phyloP scores from a whole-genome alignment of 2,329 filamentous ascomycete genomes.

The Arthroderma uncinatum region DNA sequence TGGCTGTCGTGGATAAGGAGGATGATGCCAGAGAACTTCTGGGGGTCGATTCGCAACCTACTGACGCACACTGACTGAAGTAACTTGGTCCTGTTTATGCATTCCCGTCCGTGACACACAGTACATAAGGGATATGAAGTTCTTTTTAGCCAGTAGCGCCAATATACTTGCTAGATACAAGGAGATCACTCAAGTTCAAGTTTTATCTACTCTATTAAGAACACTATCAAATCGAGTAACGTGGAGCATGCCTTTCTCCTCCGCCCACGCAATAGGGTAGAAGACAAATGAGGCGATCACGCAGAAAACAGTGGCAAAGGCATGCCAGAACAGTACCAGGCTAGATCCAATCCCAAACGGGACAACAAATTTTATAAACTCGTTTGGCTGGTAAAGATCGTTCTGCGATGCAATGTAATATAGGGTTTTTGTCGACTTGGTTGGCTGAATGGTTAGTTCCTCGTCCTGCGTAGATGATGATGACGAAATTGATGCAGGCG shows the following conservation, averaged over 20 bases:
- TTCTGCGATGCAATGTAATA: constrained; percentile 70
- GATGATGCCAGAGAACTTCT: constrained; percentile 29
- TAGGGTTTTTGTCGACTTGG: constrained; percentile 22
- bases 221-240: not conserved
- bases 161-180: constrained; percentile 19
- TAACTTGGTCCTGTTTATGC: no score
- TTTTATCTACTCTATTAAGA: not conserved
- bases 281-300: constrained; percentile 45
- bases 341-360: constrained; percentile 48
- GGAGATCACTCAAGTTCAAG: no score
- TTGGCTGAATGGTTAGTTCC: not conserved
- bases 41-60: not conserved
- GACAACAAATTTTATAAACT: constrained; percentile 61
- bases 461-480: not conserved
- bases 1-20: constrained; percentile 56
- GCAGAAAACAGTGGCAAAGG: constrained; percentile 54
- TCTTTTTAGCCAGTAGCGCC: no score
- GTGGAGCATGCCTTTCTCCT: constrained; percentile 28
- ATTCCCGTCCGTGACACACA: no score
- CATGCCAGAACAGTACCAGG: constrained; percentile 52
- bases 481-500: not conserved
- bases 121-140: no score
- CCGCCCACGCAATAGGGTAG: constrained; percentile 41
- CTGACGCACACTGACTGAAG: no score
- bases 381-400: constrained; percentile 67